Base-by-base conservation (phyloP, 2,329 filamentous ascomycete species). In the Beauveria varroae region DNA sequence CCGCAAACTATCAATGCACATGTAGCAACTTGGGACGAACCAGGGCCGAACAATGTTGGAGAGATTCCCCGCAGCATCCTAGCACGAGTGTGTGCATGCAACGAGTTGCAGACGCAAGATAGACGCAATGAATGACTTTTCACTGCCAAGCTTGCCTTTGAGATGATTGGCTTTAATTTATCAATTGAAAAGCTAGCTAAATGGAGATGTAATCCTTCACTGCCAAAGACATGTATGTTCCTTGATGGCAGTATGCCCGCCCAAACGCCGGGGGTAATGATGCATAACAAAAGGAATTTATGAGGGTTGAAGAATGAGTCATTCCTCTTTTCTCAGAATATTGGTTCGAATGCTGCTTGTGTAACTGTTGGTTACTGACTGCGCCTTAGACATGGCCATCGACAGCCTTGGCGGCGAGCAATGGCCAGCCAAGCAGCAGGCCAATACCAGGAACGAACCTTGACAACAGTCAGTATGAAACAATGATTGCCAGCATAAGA, bases 381-480 rank as follows among this genome's bases (percentile, higher is more conserved):
- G 30, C 12, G 8, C 12, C 9, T 44, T 66, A 73, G 20, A 75
- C 59, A 62, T 68, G 69, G 26, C 73, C 73, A 43, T 75, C 72
- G 24, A 72, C 66, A 51, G 66, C 57, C 30, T 65, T 58, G 63
- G 69, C 63, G 63, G 68, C 69, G 24, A 68, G 63, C 6, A 68
- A 58, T 20, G 74, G 74, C 74, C 74, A 76, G 57, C 71, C 71
- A 20, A 76, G 68, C 24, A 75, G 61, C 49, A 72, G 50, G 47
- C 64, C 65, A 55, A 75, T 69, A 44, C 69, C 68, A 52, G 73
- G 73, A 61, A 71, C 67, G 68, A 74, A 76, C 37, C 74, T 76
- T 55, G 22, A 52, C n/a, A 18, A 16, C 10, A 3, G 60, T 70
- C 63, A 66, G 63, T 47, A 37, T 20, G 8, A 54, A 37, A 49